These are phyloP conservation scores for Chenopodium album DNA, from an alignment of 148 eudicot genomes.

Conservation along the genomic window DNA sequence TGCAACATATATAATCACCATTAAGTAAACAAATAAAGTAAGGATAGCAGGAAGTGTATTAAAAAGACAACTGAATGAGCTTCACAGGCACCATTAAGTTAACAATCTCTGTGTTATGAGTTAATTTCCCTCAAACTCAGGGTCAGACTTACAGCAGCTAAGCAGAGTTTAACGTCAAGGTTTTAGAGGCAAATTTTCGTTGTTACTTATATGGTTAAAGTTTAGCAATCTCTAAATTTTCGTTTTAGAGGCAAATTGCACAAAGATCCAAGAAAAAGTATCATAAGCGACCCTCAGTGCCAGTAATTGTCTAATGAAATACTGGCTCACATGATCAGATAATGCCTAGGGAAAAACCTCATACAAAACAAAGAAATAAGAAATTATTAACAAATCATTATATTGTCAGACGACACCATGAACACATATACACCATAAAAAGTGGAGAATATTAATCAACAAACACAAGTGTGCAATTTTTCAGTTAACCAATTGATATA, in stretches of 20 bases:
- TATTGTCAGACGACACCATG: no score
- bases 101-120: not conserved
- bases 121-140: not conserved
- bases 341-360: not conserved
- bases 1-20: slow-evolving; percentile 31
- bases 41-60: not conserved
- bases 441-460: no score
- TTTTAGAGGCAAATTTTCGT: not conserved
- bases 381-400: not conserved
- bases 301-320: not conserved
- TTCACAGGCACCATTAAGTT: not conserved
- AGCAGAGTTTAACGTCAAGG: not conserved
- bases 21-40: not conserved
- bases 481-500: no score
- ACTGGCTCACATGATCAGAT: not conserved
- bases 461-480: no score
- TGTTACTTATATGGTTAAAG: not conserved
- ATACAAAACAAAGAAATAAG: not conserved
- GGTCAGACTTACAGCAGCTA: not conserved
- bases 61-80: not conserved
- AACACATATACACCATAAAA: no score
- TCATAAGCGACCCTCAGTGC: not conserved
- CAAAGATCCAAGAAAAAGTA: not conserved
- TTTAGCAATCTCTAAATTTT: no score
- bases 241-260: not conserved